A percentile compares a stretch with the other conserved stretches of the same genome.
These are phyloP conservation scores for Jamesozyma hellenica DNA, from an alignment of 805 yeast species.

Conservation along the genomic window DNA sequence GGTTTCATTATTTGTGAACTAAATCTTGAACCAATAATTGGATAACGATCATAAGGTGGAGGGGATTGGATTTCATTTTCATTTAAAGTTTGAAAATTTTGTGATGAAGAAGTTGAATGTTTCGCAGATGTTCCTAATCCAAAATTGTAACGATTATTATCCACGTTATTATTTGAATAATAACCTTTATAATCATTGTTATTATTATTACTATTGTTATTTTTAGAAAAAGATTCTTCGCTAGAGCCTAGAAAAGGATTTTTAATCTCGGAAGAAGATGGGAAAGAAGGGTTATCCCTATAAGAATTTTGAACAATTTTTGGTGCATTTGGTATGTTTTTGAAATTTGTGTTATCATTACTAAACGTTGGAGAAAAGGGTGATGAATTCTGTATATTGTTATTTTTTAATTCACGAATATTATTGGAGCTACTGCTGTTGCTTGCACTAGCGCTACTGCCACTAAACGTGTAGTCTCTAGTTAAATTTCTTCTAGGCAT, in stretches of 20 bases:
- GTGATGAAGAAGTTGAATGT: slow-evolving; percentile 35
- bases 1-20: slow-evolving; percentile 32
- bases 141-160: neutral
- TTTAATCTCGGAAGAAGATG: slow-evolving; percentile 3
- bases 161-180: slow-evolving; percentile 15
- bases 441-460: neutral
- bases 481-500: slow-evolving; percentile 10
- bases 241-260: slow-evolving; percentile 5
- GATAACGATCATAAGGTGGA: slow-evolving; percentile 59
- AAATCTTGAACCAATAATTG: slow-evolving; percentile 49
- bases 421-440: neutral
- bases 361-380: neutral
- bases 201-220: neutral
- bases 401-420: neutral
- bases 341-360: neutral
- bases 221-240: neutral
- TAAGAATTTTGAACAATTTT: neutral
- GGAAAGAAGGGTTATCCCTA: neutral
- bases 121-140: neutral
- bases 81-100: neutral
- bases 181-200: slow-evolving; percentile 23
- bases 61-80: slow-evolving; percentile 28
- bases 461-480: neutral
- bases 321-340: neutral
- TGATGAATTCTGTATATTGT: neutral